phyloP scores from a whole-genome alignment of 108 stramenopile genomes.

The Cyclotella cryptica region DNA sequence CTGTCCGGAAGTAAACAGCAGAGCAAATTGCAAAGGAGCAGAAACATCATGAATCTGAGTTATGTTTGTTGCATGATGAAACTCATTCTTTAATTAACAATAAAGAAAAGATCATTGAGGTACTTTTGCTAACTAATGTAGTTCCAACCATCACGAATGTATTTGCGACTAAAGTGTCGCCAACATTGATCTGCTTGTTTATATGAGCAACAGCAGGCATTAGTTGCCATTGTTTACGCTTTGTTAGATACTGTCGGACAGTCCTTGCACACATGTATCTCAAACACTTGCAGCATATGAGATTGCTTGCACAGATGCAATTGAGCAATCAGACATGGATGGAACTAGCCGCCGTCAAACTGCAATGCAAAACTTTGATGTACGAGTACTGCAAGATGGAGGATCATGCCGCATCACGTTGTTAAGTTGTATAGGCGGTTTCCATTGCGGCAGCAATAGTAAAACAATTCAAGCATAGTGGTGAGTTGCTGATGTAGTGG shows the following conservation, averaged over 20 bases:
- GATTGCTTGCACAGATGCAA: not conserved
- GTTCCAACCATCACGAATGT: no score
- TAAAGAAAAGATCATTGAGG: no score
- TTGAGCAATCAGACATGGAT: not conserved
- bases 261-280: not conserved
- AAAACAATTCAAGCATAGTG: not conserved
- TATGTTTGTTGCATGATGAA: no score
- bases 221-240: not conserved
- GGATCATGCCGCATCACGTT: not conserved
- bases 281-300: constrained; percentile 15
- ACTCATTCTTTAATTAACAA: no score
- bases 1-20: no score
- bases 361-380: not conserved
- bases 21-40: no score
- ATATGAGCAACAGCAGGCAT: no score
- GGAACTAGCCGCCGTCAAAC: constrained; percentile 12
- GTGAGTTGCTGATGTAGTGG: not conserved
- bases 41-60: no score
- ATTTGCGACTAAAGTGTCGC: no score
- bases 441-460: not conserved
- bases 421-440: not conserved
- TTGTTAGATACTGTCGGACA: not conserved
- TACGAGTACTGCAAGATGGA: not conserved
- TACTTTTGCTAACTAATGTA: no score
- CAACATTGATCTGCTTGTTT: no score